Evolutionary conservation across 129 eudicot genomes (phyloP).

Genomic region (Escallonia rubra): DNA sequence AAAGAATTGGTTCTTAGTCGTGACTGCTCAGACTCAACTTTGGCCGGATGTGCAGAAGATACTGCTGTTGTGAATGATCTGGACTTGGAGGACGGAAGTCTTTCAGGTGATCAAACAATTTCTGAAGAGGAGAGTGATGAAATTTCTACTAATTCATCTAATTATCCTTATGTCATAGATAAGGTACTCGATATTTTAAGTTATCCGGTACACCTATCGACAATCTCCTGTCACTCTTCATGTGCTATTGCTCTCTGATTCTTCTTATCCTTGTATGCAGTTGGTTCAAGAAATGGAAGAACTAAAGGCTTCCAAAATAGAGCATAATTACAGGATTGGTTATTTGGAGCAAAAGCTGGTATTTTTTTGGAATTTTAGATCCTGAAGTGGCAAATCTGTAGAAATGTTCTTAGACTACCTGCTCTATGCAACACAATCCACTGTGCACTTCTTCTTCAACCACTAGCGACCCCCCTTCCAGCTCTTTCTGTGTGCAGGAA

Average conservation of each 20-base stretch:
- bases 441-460: too few species aligned
- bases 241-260: not conserved
- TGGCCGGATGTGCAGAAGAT: slow-evolving; percentile 15
- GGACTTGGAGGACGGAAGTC: slow-evolving; percentile 16
- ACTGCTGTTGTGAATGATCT: slow-evolving; percentile 11
- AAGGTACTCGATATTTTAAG: slow-evolving; percentile 37
- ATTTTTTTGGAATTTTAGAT: slow-evolving; percentile 14
- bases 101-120: not conserved
- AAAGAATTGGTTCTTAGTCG: slow-evolving; percentile 41
- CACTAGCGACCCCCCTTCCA: too few species aligned
- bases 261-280: slow-evolving; percentile 24
- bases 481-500: too few species aligned
- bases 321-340: slow-evolving; percentile 33
- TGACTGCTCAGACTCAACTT: slow-evolving; percentile 18
- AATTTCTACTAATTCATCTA: slow-evolving; percentile 15
- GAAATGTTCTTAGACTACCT: too few species aligned
- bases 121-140: slow-evolving; percentile 25
- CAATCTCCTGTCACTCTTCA: not conserved
- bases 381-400: slow-evolving; percentile 8
- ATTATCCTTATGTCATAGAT: slow-evolving; percentile 27
- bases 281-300: slow-evolving; percentile 48
- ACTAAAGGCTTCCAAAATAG: slow-evolving; percentile 39
- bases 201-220: not conserved
- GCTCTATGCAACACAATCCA: too few species aligned
- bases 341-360: slow-evolving; percentile 65